Base-by-base conservation (phyloP, 2,329 filamentous ascomycete species). In the Pseudofabraea citricarpa region DNA sequence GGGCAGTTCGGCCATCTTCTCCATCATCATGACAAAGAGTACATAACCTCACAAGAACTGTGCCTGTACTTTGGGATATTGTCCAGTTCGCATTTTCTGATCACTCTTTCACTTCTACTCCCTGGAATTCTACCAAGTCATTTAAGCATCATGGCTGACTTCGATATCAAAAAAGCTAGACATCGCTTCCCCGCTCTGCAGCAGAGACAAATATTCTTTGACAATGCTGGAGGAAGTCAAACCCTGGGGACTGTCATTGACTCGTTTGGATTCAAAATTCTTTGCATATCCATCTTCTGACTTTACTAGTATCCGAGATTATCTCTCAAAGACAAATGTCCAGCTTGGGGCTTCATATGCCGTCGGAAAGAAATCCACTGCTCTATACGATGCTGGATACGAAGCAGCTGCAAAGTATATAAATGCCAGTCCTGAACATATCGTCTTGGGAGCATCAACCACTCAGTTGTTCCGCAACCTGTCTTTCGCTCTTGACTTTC, bases 171-270 rank as follows among this genome's bases (percentile, higher is more conserved):
- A 7, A 65, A 68, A 38, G 72, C 75, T 22, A 73, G 82, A 47
- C 68, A 72, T 48, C 70, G 74, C 42, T 90, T 90, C 66, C 85
- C 86, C 24, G 83, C 85, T 12, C 63, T 90, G 29, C 64, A 73
- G 31, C 72, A 80, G 47, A 69, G 80, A 36, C 84, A 89, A 56
- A 72, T 90, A 39, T 89, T 77, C 60, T 76, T 90, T 52, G 86
- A 91, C 58, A 90, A 90, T 58, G 87, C 85, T 9, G 86, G 86
- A 15, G 86, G 86, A 27, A 87, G 80, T 57, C 86, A 90, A 56
- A 73, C 79, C 1, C 66, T 90, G 3, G 77, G 75, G 20, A 69
- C 73, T 13, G 87, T 87, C 13, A 79, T 84, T 45, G 75, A 85
- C 43, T 74, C 76, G 81, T 85, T 60, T 64, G 73, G 64, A 37